Percentiles rank a stretch among this genome's conserved stretches.
These are phyloP conservation scores for Debaryomyces fabryi DNA, from an alignment of 1,139 yeast genomes.

Conservation along the genomic window DNA sequence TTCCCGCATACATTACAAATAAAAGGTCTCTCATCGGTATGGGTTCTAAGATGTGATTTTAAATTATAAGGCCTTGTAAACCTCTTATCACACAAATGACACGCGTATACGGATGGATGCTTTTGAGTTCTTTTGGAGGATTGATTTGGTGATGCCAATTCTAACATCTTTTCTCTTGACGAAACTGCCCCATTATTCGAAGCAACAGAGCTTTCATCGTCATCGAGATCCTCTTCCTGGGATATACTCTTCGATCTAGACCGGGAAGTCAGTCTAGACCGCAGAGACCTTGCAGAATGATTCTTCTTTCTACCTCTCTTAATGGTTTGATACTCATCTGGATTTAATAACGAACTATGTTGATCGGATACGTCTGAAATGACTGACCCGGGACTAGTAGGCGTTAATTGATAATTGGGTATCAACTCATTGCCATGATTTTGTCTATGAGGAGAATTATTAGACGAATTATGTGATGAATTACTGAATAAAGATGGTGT, in stretches of 20 bases:
- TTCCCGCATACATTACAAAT: slow-evolving; percentile 85
- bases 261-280: slow-evolving; percentile 20
- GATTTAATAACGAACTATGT: slow-evolving; percentile 27
- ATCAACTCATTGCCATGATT: slow-evolving; percentile 15
- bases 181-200: slow-evolving; percentile 18
- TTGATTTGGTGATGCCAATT: slow-evolving; percentile 58
- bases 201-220: slow-evolving; percentile 8
- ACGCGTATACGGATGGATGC: slow-evolving; percentile 78
- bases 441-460: slow-evolving; percentile 21
- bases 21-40: slow-evolving; percentile 92
- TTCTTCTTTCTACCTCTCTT: slow-evolving; percentile 37
- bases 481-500: slow-evolving; percentile 51
- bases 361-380: slow-evolving; percentile 17
- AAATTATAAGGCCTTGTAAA: slow-evolving; percentile 92
- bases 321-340: slow-evolving; percentile 37
- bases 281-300: slow-evolving; percentile 25
- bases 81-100: slow-evolving; percentile 81
- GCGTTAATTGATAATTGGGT: slow-evolving; percentile 24
- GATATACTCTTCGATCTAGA: slow-evolving; percentile 19
- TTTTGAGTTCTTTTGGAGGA: slow-evolving; percentile 63
- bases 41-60: slow-evolving; percentile 89
- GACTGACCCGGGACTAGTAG: slow-evolving; percentile 19
- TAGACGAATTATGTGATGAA: slow-evolving; percentile 39
- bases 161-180: slow-evolving; percentile 61
- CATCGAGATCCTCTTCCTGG: slow-evolving; percentile 17